Evolutionary conservation across 495 filamentous ascomycete genomes (phyloP).

Genomic region (Penicillium canariense): DNA sequence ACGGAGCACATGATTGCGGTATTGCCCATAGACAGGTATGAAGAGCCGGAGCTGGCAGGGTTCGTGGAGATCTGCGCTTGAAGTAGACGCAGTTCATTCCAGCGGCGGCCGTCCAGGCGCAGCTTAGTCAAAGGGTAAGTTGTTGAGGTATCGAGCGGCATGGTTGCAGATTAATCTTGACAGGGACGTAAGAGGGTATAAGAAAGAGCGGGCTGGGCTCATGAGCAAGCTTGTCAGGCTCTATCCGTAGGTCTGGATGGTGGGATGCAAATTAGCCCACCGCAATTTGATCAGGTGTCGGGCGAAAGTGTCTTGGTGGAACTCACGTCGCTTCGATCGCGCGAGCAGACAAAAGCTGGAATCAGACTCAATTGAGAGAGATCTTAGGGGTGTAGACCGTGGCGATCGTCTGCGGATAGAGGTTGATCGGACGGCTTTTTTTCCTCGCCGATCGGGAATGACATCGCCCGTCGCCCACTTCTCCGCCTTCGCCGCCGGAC

Average conservation of each 20-base stretch:
- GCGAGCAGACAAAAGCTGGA: not conserved
- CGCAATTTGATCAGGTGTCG: not conserved
- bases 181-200: not conserved
- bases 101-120: conserved; percentile 89
- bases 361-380: conserved; percentile 2
- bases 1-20: conserved; percentile 95
- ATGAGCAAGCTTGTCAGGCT: conserved; percentile 9
- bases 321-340: not conserved
- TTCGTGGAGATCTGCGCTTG: conserved; percentile 89
- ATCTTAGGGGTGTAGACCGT: not conserved
- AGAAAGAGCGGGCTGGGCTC: not conserved
- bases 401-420: conserved; percentile 7
- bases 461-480: conserved; percentile 24
- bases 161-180: conserved; percentile 34
- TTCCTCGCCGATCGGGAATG: conserved; percentile 23
- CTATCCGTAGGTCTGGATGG: not conserved
- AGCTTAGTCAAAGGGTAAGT: conserved; percentile 79
- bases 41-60: conserved; percentile 83
- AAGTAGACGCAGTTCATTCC: conserved; percentile 94
- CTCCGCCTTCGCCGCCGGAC: conserved; percentile 12
- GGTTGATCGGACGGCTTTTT: conserved; percentile 18
- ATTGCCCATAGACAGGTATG: conserved; percentile 92
- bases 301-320: not conserved
- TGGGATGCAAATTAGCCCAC: conserved; percentile 6
- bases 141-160: conserved; percentile 89